A percentile compares a stretch with the other conserved stretches of the same genome.
Conservation (phyloP, 2,329 filamentous ascomycete species). For the Phialemonium atrogriseum region DNA sequence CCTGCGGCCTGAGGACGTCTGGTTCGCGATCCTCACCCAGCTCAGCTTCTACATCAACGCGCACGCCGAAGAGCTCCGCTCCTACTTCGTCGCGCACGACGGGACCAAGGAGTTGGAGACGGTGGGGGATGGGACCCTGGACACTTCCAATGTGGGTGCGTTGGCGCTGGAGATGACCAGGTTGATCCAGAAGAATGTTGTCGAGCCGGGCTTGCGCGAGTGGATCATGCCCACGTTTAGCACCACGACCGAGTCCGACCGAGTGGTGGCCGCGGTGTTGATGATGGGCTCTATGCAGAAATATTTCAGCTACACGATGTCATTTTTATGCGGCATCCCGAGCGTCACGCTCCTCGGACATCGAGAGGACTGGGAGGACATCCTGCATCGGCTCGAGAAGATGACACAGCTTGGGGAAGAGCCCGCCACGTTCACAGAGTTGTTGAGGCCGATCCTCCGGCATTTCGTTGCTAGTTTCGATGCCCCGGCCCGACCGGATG, state of each 20-base stretch:
- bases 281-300: conserved; percentile 36
- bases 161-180: conserved; percentile 25
- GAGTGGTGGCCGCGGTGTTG: conserved; percentile 26
- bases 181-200: conserved; percentile 27
- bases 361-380: conserved; percentile 28
- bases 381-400: conserved; percentile 25
- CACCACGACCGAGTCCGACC: conserved; percentile 32
- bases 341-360: conserved; percentile 37
- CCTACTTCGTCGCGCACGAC: conserved; percentile 29
- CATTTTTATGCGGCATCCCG: conserved; percentile 32
- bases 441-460: conserved; percentile 28
- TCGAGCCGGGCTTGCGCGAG: conserved; percentile 23
- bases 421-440: conserved; percentile 19
- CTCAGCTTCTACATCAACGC: conserved; percentile 32
- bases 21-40: conserved; percentile 37
- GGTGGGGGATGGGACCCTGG: no score
- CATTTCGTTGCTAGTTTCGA: conserved; percentile 30
- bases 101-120: conserved; percentile 22
- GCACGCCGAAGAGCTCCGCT: conserved; percentile 32
- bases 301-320: conserved; percentile 28
- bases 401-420: conserved; percentile 27
- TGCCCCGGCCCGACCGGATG: conserved; percentile 12
- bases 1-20: conserved; percentile 39
- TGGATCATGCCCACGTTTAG: conserved; percentile 36
- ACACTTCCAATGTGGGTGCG: conserved; percentile 16